These are phyloP conservation scores for Chaetomiaceae sp. DNA, from an alignment of 2,329 filamentous ascomycete genomes.

Conservation along the genomic window DNA sequence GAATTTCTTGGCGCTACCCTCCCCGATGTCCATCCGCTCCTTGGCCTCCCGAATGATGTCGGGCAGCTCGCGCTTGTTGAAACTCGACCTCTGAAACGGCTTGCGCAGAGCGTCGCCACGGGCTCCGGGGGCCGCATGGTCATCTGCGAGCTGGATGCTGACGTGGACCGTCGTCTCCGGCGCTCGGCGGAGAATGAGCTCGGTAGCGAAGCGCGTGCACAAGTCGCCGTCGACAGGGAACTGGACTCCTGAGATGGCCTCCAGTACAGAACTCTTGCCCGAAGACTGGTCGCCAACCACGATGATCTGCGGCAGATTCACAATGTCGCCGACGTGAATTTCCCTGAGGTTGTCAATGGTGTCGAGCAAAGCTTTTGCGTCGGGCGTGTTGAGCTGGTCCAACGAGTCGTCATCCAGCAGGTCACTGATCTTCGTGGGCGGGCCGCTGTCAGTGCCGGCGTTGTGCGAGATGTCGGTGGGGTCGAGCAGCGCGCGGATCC, in stretches of 20 bases:
- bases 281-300: conserved; percentile 22
- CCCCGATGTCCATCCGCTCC: conserved; percentile 43
- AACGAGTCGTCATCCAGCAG: neutral
- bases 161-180: conserved; percentile 12
- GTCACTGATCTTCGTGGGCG: conserved; percentile 74
- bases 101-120: neutral
- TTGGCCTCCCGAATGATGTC: conserved; percentile 37
- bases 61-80: conserved; percentile 28
- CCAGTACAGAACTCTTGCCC: conserved; percentile 23
- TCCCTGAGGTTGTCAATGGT: conserved; percentile 17
- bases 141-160: conserved; percentile 11
- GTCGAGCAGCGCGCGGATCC: conserved; percentile 91
- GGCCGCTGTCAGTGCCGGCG: conserved; percentile 48
- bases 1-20: conserved; percentile 6
- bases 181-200: conserved; percentile 19
- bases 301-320: conserved; percentile 21
- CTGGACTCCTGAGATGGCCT: conserved; percentile 21
- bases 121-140: neutral
- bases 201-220: conserved; percentile 24
- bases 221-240: conserved; percentile 20
- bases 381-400: neutral
- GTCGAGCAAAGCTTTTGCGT: conserved; percentile 17
- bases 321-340: conserved; percentile 7
- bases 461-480: conserved; percentile 67
- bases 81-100: conserved; percentile 13